These are phyloP conservation scores for Aureobasidium sp. DNA, from an alignment of 2,329 filamentous ascomycete genomes.

Conservation along the genomic window DNA sequence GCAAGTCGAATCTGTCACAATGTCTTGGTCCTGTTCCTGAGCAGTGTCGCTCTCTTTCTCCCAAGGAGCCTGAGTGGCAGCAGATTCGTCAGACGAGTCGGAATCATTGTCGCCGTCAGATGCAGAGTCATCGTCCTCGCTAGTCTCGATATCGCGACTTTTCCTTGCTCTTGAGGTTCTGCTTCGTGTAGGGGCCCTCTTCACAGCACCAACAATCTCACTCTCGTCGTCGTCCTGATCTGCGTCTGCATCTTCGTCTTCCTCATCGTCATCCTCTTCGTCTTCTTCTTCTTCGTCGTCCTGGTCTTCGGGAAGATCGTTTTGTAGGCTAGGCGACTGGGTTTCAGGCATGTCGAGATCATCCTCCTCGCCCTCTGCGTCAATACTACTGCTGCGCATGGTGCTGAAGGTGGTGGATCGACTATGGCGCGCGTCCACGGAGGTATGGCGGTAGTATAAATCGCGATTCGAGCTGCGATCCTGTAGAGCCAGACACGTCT, in stretches of 20 bases:
- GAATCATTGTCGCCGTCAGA: constrained; percentile 21
- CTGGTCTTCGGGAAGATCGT: constrained; percentile 43
- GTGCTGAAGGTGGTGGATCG: background rate
- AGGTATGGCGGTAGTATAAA: background rate
- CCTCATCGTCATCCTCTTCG: constrained; percentile 28
- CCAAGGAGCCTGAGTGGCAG: constrained; percentile 44
- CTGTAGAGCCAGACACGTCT: background rate
- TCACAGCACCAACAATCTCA: constrained; percentile 34
- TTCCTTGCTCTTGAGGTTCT: constrained; percentile 26
- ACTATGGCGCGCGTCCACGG: background rate
- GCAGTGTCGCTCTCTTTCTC: constrained; percentile 47
- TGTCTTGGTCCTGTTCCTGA: constrained; percentile 51
- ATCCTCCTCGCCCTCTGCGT: constrained; percentile 26
- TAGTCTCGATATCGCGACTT: background rate
- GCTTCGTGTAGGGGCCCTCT: constrained; percentile 24
- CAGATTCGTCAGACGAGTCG: constrained; percentile 24
- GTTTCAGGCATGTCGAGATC: constrained; percentile 24
- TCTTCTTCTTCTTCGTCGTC: constrained; percentile 36
- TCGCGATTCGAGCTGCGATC: background rate
- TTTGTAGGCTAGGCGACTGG: constrained; percentile 31
- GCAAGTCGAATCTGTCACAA: constrained; percentile 52
- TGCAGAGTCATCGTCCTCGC: constrained; percentile 23
- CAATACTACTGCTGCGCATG: constrained; percentile 15
- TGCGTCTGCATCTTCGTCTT: constrained; percentile 19
- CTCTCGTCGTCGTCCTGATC: constrained; percentile 42